A percentile compares a stretch with the other conserved stretches of the same genome.
These are phyloP conservation scores for Tylopilus sp. DNA, from an alignment of 1,284 basidiomycete species.

Conservation along the genomic window DNA sequence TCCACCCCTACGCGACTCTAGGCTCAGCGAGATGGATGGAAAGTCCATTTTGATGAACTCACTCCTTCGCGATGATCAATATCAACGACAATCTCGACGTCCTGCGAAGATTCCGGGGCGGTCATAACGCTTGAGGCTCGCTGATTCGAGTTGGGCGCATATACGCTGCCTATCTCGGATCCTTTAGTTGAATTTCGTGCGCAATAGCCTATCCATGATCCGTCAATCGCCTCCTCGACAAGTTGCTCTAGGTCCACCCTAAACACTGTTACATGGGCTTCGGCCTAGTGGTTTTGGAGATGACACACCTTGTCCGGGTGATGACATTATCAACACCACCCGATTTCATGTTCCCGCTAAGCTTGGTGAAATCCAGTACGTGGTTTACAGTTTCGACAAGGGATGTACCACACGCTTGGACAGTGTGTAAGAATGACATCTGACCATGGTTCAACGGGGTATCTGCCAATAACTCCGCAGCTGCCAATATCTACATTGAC, in stretches of 20 bases:
- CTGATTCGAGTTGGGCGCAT: constrained; percentile 64
- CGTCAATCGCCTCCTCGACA: constrained; percentile 93
- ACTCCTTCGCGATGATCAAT: constrained; percentile 70
- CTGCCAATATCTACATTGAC: constrained; percentile 68
- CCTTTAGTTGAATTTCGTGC: constrained; percentile 66
- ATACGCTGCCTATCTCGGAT: constrained; percentile 86
- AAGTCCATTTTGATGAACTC: constrained; percentile 22
- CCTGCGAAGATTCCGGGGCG: constrained; percentile 36
- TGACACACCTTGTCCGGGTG: constrained; percentile 52
- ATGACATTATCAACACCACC: constrained; percentile 74
- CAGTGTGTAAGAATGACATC: constrained; percentile 81
- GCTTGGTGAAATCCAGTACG: constrained; percentile 93
- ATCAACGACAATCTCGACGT: constrained; percentile 86
- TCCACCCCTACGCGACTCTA: constrained; percentile 64
- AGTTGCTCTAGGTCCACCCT: constrained; percentile 85
- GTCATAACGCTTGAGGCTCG: constrained; percentile 36
- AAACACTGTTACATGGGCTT: not conserved
- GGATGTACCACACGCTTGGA: constrained; percentile 82
- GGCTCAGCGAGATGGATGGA: constrained; percentile 7
- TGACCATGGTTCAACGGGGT: constrained; percentile 80
- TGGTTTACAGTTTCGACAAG: constrained; percentile 90
- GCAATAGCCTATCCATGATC: constrained; percentile 90
- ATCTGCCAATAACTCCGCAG: constrained; percentile 83
- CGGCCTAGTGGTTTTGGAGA: not conserved
- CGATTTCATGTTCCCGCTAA: constrained; percentile 80